Evolutionary conservation across 2,329 filamentous ascomycete genomes (phyloP).

Genomic region (Dactylellina parvicollis): DNA sequence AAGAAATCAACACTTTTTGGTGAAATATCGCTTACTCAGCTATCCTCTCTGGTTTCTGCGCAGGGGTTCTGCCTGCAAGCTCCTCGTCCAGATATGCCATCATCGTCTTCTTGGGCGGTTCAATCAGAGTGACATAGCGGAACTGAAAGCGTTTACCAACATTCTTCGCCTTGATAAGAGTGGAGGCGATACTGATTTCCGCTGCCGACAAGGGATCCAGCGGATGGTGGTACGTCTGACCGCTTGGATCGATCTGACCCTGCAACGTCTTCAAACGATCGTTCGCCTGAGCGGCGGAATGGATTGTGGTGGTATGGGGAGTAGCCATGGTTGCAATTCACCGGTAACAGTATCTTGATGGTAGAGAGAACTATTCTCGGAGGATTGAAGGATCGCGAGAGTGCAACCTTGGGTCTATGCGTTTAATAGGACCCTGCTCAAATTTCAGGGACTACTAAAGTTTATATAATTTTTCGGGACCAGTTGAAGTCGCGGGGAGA

Average conservation of each 20-base stretch:
- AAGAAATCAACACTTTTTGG: slow-evolving; percentile 6
- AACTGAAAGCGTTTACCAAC: slow-evolving; percentile 54
- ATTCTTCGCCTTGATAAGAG: slow-evolving; percentile 62
- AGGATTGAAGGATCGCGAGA: too few relatives aligned
- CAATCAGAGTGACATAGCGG: slow-evolving; percentile 74
- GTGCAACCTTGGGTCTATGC: too few relatives aligned
- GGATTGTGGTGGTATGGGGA: slow-evolving; percentile 21
- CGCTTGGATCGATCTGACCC: slow-evolving; percentile 27
- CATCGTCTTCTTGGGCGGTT: slow-evolving; percentile 70
- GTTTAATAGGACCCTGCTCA: neutral
- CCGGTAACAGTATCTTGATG: neutral
- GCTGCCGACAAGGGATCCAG: slow-evolving; percentile 68
- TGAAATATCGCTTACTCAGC: slow-evolving; percentile 66
- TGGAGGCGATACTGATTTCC: slow-evolving; percentile 67
- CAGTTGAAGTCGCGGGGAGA: slow-evolving; percentile 28
- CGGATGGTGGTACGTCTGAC: slow-evolving; percentile 62
- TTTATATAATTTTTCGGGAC: slow-evolving; percentile 45
- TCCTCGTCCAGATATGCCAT: slow-evolving; percentile 73
- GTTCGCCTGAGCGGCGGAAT: slow-evolving; percentile 47
- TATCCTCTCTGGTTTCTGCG: slow-evolving; percentile 65
- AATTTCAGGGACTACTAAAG: neutral
- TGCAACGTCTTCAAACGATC: slow-evolving; percentile 47
- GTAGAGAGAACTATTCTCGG: too few relatives aligned
- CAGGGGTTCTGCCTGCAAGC: slow-evolving; percentile 65
- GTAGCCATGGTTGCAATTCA: slow-evolving; percentile 10